phyloP scores from a whole-genome alignment of 2,329 filamentous ascomycete genomes.

The Pyricularia sp. region DNA sequence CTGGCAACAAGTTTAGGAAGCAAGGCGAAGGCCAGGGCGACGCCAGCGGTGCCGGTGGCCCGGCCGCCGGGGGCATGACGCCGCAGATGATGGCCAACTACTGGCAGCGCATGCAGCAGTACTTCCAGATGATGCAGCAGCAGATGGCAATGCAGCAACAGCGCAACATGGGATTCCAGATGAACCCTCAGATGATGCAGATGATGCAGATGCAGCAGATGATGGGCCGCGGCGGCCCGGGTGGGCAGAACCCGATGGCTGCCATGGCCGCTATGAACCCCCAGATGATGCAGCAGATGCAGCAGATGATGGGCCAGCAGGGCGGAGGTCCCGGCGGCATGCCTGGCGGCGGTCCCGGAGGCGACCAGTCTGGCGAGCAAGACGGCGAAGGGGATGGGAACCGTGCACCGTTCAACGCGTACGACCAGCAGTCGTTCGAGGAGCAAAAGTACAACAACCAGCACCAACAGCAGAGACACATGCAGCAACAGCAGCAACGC shows the following conservation, averaged over 20 bases:
- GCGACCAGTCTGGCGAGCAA: slow-evolving; percentile 22
- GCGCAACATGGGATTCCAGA: slow-evolving; percentile 48
- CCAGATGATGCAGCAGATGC: slow-evolving; percentile 49
- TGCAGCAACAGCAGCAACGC: slow-evolving; percentile 14
- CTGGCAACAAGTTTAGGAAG: slow-evolving; percentile 45
- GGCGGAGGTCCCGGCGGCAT: slow-evolving; percentile 16
- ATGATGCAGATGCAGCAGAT: slow-evolving; percentile 58
- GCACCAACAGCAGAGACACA: slow-evolving; percentile 14
- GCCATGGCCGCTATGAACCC: slow-evolving; percentile 31
- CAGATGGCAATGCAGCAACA: slow-evolving; percentile 70
- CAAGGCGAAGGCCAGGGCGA: slow-evolving; percentile 19
- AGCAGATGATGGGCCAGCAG: slow-evolving; percentile 36
- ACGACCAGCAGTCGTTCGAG: slow-evolving; percentile 67
- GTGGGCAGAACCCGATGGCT: slow-evolving; percentile 29
- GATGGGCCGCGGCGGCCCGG: slow-evolving; percentile 23
- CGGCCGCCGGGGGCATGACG: slow-evolving; percentile 59
- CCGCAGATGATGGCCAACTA: slow-evolving; percentile 98
- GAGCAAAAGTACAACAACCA: slow-evolving; percentile 61
- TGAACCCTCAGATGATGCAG: slow-evolving; percentile 70
- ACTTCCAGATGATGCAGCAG: slow-evolving; percentile 90
- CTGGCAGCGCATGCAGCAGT: slow-evolving; percentile 97
- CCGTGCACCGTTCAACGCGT: slow-evolving; percentile 51
- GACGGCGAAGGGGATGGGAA: slow-evolving; percentile 15
- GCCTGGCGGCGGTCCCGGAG: slow-evolving; percentile 10
- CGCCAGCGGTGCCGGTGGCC: slow-evolving; percentile 24